Base-by-base conservation (phyloP, 495 filamentous ascomycete genomes). In the Penicilliopsis zonata region DNA sequence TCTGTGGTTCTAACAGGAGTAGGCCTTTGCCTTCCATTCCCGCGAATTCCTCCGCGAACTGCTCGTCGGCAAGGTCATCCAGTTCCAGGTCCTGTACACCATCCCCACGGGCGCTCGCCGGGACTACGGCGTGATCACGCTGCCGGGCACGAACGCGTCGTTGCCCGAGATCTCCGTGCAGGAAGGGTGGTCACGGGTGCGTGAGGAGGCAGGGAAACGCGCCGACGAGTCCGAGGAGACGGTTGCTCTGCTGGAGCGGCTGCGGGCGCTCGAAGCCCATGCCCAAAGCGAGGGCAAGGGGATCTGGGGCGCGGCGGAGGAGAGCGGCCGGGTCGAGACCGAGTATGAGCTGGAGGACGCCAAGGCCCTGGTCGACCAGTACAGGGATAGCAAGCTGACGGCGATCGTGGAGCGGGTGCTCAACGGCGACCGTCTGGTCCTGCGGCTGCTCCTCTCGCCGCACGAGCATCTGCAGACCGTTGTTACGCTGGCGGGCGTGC, bases 331-430 rank as follows among this genome's bases (percentile, higher is more conserved):
- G 16, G 78, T 92, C 34, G 75, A 88, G 38, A 82, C 78, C 13
- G 69, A 67, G 41, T 84, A 92, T 43, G 90, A 94, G 44, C 49
- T 88, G 9, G 67, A 73, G 17, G 71, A 84, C 38, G 62, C 79
- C 9, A 73, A 86, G 46, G 57, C 52, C 7, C 80, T 95, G 49
- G 62, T 85, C 7, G 73, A 82, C 19, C 59, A 79, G 41, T 80
- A 74, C 59, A 90, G 87, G 63, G 80, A 78, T 31, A 72, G 85
- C 53, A 61, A 67, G 6, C 57, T 96, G 10, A 75, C 92, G 43
- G 82, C 72, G 34, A 75, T 83, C 25, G 70, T 96, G 28, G 92
- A 99, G 68, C 75, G 80, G 41, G 83, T 96, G 27, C 63, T 96
- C 37, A 85, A 74, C 41, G 92, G 87, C 32, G 92, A 99, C 51